Percentiles rank a stretch among this genome's conserved stretches.
These are phyloP conservation scores for Aspergillus ostianus DNA, from an alignment of 495 filamentous ascomycete species.

Conservation along the genomic window DNA sequence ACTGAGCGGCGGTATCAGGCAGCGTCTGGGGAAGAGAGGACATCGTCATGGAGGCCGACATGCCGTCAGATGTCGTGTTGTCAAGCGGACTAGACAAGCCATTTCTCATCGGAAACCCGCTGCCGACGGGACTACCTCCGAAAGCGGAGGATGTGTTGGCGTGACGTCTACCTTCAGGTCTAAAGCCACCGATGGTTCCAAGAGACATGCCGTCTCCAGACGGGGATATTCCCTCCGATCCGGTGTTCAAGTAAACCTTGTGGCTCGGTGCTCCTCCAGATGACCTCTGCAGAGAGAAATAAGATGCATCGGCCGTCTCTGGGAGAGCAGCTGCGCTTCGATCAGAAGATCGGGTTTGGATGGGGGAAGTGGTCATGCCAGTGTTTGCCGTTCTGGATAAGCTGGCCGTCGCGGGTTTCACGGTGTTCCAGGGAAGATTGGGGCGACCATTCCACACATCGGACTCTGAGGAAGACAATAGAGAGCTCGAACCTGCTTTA, in stretches of 20 bases:
- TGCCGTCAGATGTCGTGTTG: constrained; percentile 28
- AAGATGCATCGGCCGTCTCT: constrained; percentile 42
- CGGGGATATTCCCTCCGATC: constrained; percentile 35
- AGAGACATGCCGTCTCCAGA: constrained; percentile 36
- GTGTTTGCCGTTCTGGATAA: constrained; percentile 43
- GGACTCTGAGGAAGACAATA: constrained; percentile 63
- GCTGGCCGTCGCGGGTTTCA: constrained; percentile 45
- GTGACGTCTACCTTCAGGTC: constrained; percentile 33
- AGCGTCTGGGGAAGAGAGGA: constrained; percentile 28
- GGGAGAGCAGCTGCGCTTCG: constrained; percentile 36
- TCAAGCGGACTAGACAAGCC: constrained; percentile 33
- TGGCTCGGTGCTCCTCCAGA: constrained; percentile 31
- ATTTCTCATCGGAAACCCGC: constrained; percentile 32
- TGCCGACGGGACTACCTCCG: constrained; percentile 28
- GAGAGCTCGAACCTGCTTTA: constrained; percentile 63
- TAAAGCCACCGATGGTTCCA: constrained; percentile 29
- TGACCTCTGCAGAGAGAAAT: constrained; percentile 39
- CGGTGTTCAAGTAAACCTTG: constrained; percentile 33
- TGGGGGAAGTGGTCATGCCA: constrained; percentile 48
- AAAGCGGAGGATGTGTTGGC: constrained; percentile 31
- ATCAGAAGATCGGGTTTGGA: constrained; percentile 44
- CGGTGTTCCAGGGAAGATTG: constrained; percentile 53
- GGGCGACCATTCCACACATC: constrained; percentile 53
- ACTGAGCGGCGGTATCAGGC: constrained; percentile 30
- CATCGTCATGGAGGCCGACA: constrained; percentile 29